These are phyloP conservation scores for Pelargonium exstipulatum DNA, from an alignment of 441 rosid species.

Conservation along the genomic window DNA sequence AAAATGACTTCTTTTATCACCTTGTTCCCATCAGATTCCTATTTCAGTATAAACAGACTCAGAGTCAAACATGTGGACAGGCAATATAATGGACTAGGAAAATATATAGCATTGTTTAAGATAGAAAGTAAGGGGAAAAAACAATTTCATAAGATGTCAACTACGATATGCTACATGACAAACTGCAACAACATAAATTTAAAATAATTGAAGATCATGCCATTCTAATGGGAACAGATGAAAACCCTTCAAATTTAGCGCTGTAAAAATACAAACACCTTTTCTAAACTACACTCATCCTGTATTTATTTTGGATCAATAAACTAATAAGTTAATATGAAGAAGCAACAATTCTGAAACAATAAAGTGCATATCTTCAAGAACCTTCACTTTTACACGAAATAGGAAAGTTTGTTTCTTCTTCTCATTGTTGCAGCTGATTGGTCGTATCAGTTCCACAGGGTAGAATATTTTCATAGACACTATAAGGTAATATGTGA, in stretches of 20 bases:
- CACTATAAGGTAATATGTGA: neutral
- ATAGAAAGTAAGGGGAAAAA: neutral
- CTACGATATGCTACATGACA: neutral
- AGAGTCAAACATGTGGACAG: slow-evolving; percentile 3
- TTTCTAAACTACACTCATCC: neutral
- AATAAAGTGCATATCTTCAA: neutral
- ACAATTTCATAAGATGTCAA: neutral
- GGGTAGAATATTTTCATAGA: neutral
- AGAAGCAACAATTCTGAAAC: neutral
- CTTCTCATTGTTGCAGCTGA: too few species aligned
- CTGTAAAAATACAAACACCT: neutral
- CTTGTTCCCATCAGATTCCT: slow-evolving; percentile 69
- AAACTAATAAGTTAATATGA: neutral
- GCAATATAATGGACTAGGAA: neutral
- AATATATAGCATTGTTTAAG: neutral
- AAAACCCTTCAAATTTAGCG: neutral
- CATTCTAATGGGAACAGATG: neutral
- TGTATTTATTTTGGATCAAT: neutral
- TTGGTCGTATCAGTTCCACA: neutral
- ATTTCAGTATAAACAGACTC: slow-evolving; percentile 12
- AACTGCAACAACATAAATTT: neutral
- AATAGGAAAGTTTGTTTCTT: neutral
- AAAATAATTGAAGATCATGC: neutral
- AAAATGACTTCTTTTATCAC: slow-evolving; percentile 62
- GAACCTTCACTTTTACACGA: neutral